Percentiles rank a stretch among this genome's conserved stretches.
phyloP scores from a whole-genome alignment of 2,329 filamentous ascomycete genomes.

The Fusarium circinatum region DNA sequence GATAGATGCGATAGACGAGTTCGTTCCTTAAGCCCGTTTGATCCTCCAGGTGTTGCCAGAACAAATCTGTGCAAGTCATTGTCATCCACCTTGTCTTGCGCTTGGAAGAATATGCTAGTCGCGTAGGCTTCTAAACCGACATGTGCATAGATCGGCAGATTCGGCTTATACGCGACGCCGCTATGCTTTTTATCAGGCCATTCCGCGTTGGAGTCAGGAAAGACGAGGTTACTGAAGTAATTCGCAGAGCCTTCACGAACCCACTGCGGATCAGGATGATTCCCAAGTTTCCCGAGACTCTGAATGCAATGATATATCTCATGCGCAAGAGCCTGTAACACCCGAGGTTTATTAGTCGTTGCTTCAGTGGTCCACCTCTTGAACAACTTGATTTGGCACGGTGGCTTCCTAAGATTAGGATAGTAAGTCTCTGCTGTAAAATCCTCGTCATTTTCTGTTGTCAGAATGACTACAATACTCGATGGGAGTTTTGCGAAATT shows the following conservation, averaged over 20 bases:
- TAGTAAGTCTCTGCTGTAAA: conserved; percentile 8
- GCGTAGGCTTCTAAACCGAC: neutral
- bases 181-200: conserved; percentile 14
- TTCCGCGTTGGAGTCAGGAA: conserved; percentile 11
- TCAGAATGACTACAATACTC: conserved; percentile 14
- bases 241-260: conserved; percentile 24
- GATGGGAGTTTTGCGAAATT: conserved; percentile 9
- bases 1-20: conserved; percentile 6
- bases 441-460: neutral
- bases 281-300: neutral
- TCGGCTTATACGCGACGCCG: conserved; percentile 8
- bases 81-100: neutral
- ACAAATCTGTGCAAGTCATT: conserved; percentile 8
- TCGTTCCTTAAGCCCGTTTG: neutral
- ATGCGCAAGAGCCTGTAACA: conserved; percentile 16
- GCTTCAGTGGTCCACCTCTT: conserved; percentile 12
- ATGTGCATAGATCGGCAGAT: conserved; percentile 22
- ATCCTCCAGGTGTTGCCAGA: neutral
- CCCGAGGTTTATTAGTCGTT: neutral
- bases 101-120: conserved; percentile 22
- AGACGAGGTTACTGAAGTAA: conserved; percentile 30
- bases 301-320: conserved; percentile 33
- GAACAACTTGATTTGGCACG: conserved; percentile 14
- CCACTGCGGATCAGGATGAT: neutral
- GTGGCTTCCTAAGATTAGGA: neutral